Conservation (phyloP, 1,284 basidiomycete genomes). For the Moesziomyces globuligerus region DNA sequence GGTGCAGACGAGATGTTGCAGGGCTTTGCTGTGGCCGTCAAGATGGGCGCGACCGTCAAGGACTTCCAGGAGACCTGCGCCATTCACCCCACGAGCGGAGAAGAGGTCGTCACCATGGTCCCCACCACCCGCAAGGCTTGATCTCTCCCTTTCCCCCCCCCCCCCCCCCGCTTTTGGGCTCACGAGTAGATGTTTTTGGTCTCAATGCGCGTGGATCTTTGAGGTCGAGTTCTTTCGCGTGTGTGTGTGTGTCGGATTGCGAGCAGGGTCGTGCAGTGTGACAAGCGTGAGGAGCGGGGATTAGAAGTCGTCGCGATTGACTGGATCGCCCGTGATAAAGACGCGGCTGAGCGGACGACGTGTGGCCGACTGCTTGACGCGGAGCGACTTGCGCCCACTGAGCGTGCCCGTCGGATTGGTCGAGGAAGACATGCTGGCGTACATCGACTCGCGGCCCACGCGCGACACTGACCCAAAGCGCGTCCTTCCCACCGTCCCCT, state of each 20-base stretch:
- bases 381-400: slow-evolving; percentile 42
- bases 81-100: slow-evolving; percentile 64
- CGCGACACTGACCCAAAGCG: slow-evolving; percentile 1
- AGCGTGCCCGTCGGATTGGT: slow-evolving; percentile 33
- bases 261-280: not conserved
- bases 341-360: slow-evolving; percentile 45
- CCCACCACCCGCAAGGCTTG: slow-evolving; percentile 36
- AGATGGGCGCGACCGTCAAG: slow-evolving; percentile 78
- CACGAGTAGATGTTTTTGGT: too few relatives aligned
- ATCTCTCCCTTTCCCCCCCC: too few relatives aligned
- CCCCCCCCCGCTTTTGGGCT: too few relatives aligned
- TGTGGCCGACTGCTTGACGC: slow-evolving; percentile 14
- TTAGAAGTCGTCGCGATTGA: slow-evolving; percentile 20
- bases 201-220: too few relatives aligned
- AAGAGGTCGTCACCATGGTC: slow-evolving; percentile 60
- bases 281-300: not conserved
- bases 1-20: slow-evolving; percentile 88
- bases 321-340: slow-evolving; percentile 47
- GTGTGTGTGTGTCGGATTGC: not conserved
- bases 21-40: slow-evolving; percentile 92
- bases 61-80: slow-evolving; percentile 67
- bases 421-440: slow-evolving; percentile 23
- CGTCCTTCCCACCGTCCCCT: slow-evolving; percentile 21
- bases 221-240: too few relatives aligned
- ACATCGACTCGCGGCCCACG: slow-evolving; percentile 9